phyloP scores from a whole-genome alignment of 768 basidiomycete genomes.

The Phanerodontia chrysosporium region DNA sequence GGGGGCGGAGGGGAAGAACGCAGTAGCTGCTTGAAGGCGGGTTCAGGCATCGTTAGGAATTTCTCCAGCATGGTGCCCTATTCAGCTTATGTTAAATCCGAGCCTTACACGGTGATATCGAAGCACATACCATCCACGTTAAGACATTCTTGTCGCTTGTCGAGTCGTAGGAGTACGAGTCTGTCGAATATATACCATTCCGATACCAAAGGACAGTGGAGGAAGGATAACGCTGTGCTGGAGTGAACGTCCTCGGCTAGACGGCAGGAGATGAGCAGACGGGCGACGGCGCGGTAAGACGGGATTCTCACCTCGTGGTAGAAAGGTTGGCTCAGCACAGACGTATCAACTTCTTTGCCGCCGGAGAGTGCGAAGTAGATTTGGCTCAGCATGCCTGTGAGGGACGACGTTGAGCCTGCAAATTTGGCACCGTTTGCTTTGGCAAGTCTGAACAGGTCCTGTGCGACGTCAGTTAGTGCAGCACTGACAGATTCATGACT shows the following conservation, averaged over 20 bases:
- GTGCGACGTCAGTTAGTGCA: neutral
- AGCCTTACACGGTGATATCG: neutral
- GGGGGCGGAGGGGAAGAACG: constrained; percentile 31
- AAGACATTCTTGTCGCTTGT: constrained; percentile 60
- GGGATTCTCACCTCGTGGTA: constrained; percentile 53
- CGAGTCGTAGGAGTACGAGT: constrained; percentile 43
- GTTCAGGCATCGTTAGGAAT: constrained; percentile 64
- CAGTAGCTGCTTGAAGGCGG: constrained; percentile 57
- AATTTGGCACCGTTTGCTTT: constrained; percentile 55
- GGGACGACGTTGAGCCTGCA: constrained; percentile 85
- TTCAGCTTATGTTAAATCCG: neutral
- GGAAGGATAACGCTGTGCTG: constrained; percentile 74
- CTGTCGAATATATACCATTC: constrained; percentile 65
- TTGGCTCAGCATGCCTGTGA: constrained; percentile 80
- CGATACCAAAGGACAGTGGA: constrained; percentile 62
- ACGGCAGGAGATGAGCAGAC: neutral
- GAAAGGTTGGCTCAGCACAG: constrained; percentile 58
- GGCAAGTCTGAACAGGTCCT: constrained; percentile 69
- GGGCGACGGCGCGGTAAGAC: too few species aligned
- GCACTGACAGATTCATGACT: neutral
- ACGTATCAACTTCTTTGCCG: constrained; percentile 60
- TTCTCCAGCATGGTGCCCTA: constrained; percentile 90
- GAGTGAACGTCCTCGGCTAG: constrained; percentile 63
- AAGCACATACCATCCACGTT: constrained; percentile 59
- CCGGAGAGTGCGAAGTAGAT: constrained; percentile 85